Base-by-base conservation (phyloP, 345 rosid species). In the Aegle marmelos region DNA sequence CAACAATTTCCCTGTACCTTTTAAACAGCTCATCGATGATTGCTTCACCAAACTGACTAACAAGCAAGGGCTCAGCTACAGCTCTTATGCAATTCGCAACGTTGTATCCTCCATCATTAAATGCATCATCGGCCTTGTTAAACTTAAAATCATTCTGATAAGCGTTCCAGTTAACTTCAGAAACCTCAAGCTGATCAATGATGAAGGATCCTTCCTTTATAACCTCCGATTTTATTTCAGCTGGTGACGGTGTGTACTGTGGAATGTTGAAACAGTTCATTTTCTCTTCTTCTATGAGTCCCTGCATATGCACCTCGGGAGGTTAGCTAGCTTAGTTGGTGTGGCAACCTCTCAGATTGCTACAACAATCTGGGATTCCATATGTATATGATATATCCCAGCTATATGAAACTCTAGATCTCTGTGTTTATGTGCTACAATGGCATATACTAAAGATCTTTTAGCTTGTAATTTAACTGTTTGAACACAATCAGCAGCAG, bases 51-150 rank as follows among this genome's bases (percentile, higher is more conserved):
- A 88, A 91, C 36, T 91, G 92, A 73, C 80, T 80, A 10, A 83
- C 45, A 11, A 89, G 89, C 82, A 91, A 73, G 2, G 90, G 92
- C 69, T 89, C 95, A 9, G 87, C 78, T 78, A 82, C 95, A 2
- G 95, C 91, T 79, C 93, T 84, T 31, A 89, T 81, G 81, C 83
- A 84, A 73, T 34, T 73, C 1, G 89, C 89, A 48, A 87, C 84
- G 34, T 68, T 79, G 45, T 85, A 80, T 54, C 85, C 91, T 11
- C 71, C 80, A 24, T 82, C 79, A 22, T 72, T 58, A 21, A 9
- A 57, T 31, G 6, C 70, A 25, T 41, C 54, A 9, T 30, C 11
- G 50, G 50, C 50, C 50, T 45, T 17, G 17, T 45, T 45, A 10
- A 36, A 11, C 13, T 57, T 45, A 5, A 61, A 4, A 10, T 74